Evolutionary conservation across 345 rosid genomes (phyloP), one percentile per base, ranked within the genome.

Genomic region (Gossypium sturtianum): DNA sequence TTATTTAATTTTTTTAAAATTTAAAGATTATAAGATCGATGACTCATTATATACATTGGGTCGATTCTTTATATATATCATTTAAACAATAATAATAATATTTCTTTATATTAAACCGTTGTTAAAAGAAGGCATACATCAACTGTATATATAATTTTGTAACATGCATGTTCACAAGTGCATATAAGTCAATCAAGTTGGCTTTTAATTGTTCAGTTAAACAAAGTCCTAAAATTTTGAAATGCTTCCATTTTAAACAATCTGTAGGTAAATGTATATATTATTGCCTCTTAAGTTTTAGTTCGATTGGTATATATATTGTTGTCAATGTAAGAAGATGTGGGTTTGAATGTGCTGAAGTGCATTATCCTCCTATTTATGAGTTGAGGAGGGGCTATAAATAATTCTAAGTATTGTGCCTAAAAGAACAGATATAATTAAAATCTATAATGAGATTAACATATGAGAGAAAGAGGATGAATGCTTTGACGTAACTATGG

Each of bases 261-360:
- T 3, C 0, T 3, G 34, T 27, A 29, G 34, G 34, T 3, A 29
- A 3, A 29, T 29, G 5, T 29, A 29, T 29, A 3, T 29, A 29
- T 29, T 29, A 29, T 3, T 29, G 0, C 3, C 0, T 3, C 0
- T 29, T 29, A 29, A 29, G 3, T 29, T 0, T 29, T 27, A 27
- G 2, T 27, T 27, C 3, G 4, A 27, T 27, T 27, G 3, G 3
- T 27, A 27, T 27, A 3, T 3, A 27, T 2, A 3, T 27, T 27
- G 0, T 27, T 27, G 0, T 27, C 0, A 27, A 27, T 27, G 0
- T 3, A 27, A 3, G 0, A 27, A 0, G 3, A 27, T 3, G 0
- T 27, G 0, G 0, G 29, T 27, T 27, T 27, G 0, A 27, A 27
- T 3, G 3, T 3, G 29, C 0, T 27, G 3, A 27, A 27, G 0